Evolutionary conservation across 176 grass and related monocot species (phyloP), one percentile per base, ranked within the genome.

Genomic region (Eleusine coracana): DNA sequence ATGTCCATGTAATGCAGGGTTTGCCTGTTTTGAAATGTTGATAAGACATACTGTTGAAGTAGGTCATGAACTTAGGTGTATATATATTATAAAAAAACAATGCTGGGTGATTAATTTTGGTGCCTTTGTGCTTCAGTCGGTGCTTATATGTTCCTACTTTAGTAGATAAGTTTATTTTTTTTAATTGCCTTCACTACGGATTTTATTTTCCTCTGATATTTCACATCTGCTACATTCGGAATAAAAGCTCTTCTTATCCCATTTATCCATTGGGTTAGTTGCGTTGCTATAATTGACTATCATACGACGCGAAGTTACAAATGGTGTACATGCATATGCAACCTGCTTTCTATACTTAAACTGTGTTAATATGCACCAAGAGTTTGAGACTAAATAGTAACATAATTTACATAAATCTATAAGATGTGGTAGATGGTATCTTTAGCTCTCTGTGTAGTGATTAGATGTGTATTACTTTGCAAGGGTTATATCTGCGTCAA

Each of bases 271-370:
- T 76, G 49, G 59, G 55, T 37, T 70, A 61, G 63, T 46, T 56
- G 51, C 49, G 8, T 77, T 69, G 14, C 39, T 61, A 78, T 34
- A 84, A 70, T 17, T 77, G 36, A 67, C 62, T 61, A 3, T 77
- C 51, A 76, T 66, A 58, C 4, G 4, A 60, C 10, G 25, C 25
- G 48, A 42, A 54, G 50, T n/a, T 69, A 31, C 11, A 45, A 38
- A 48, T 64, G 27, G 28, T 18, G 41, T 45, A 78, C 18, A 7
- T 38, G 39, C 51, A 10, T 61, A 58, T 60, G 45, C 10, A 70
- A 45, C 68, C 69, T 78, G 16, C 62, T 87, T 45, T 58, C 25
- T 66, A 46, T 40, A n/a, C 16, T 40, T 63, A 68, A 76, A 69
- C 29, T 68, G 10, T 82, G 8, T 50, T 36, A 70, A 1, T 38